Base-by-base conservation (phyloP, 495 filamentous ascomycete species). In the Massariosphaeria phaeospora region DNA sequence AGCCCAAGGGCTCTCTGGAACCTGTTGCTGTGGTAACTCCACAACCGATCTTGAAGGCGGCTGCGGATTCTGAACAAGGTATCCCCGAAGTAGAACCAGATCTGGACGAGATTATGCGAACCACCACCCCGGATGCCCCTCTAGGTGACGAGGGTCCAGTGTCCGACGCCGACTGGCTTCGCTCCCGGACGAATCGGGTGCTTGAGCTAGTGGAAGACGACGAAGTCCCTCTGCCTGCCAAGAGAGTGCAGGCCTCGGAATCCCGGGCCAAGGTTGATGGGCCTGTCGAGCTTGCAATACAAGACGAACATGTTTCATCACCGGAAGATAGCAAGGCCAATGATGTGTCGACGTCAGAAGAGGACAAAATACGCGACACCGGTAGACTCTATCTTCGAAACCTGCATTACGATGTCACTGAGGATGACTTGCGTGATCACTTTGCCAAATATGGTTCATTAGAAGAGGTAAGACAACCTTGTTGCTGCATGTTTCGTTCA, bases 131-230 rank as follows among this genome's bases (percentile, higher is more conserved):
- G 41, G 17, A 44, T 13, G 27, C 12, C 11, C 10, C 6, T 30
- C 9, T 12, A 36, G 12, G 27, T n/a, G 46, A 36, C 4, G 21
- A 23, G n/a, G 55, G 45, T 3, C 64, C 71, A 43, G 74, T 79
- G 18, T 84, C 84, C 10, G 94, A 98, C 67, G 78, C 80, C 39
- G 93, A 99, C 66, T 99, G 93, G 93, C 75, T 96, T 43, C 83
- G 93, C 34, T 94, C 87, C 34, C 84, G 88, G 59, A 96, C 90
- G n/a, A 96, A 84, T 67, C 81, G 94, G 59, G 70, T 96, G 40
- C 76, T 97, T 30, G 94, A 89, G 65, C 72, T 97, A 18, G 88
- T 91, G 64, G 82, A 87, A 26, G 79, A 83, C 45, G 73, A 78
- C 45, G 62, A 48, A 24, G 9, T 3, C 7, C 46, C 15, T 36